Evolutionary conservation across 1,284 basidiomycete species (phyloP).

Genomic region (Phylloboletellus chloephorus): DNA sequence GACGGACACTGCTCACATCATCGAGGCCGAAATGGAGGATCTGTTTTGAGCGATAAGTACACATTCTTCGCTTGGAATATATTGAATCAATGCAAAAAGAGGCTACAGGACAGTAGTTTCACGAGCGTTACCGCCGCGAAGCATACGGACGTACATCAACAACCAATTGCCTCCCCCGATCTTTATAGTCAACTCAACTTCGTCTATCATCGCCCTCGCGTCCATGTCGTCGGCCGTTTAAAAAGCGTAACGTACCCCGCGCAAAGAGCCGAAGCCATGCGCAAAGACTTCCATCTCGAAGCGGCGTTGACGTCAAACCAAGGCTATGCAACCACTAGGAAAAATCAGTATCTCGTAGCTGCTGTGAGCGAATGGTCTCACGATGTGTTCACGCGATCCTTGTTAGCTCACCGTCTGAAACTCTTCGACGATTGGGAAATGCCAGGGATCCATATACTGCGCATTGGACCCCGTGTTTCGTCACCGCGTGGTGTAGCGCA

Average conservation of each 20-base stretch:
- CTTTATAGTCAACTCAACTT: conserved; percentile 63
- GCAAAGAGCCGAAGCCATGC: conserved; percentile 73
- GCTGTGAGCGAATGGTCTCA: conserved; percentile 31
- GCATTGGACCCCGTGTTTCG: conserved; percentile 56
- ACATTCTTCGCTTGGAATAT: no score
- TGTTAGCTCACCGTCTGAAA: conserved; percentile 48
- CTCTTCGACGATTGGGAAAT: conserved; percentile 67
- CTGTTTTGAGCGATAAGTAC: no score
- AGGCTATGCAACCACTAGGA: conserved; percentile 49
- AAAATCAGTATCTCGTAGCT: conserved; percentile 53
- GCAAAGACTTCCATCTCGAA: conserved; percentile 49
- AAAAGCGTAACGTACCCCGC: conserved; percentile 52
- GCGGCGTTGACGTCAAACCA: conserved; percentile 64
- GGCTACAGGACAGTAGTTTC: no score
- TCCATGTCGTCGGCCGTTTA: conserved; percentile 46
- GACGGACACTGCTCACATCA: no score
- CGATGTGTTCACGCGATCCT: conserved; percentile 2
- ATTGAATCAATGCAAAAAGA: no score
- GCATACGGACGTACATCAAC: conserved; percentile 70
- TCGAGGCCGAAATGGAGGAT: no score
- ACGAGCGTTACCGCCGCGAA: conserved; percentile 40
- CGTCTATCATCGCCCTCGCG: conserved; percentile 55
- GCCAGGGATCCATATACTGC: conserved; percentile 68
- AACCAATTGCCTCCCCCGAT: conserved; percentile 57
- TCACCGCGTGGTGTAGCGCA: conserved; percentile 53